A percentile compares a stretch with the other conserved stretches of the same genome.
Evolutionary conservation across 2,329 filamentous ascomycete species (phyloP).

Genomic region (Septoria linicola): DNA sequence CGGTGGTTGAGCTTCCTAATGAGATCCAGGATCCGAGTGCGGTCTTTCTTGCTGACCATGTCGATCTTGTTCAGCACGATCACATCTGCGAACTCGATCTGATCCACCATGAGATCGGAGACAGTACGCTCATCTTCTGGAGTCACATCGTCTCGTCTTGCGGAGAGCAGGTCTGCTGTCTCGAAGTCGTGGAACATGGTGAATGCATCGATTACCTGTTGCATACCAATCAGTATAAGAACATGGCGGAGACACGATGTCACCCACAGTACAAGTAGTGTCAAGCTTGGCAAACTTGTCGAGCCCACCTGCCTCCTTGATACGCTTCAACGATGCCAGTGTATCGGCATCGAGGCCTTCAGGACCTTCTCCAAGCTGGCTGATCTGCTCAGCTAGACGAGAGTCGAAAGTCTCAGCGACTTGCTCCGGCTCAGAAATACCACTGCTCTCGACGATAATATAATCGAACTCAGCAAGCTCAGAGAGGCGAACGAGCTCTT

Average conservation of each 20-base stretch:
- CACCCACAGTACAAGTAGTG: conserved; percentile 60
- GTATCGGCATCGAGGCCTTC: conserved; percentile 26
- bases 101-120: conserved; percentile 72
- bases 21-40: conserved; percentile 19
- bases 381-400: conserved; percentile 45
- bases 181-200: conserved; percentile 71
- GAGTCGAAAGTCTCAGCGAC: conserved; percentile 71
- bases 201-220: conserved; percentile 65
- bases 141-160: conserved; percentile 59
- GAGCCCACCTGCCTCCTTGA: conserved; percentile 59
- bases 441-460: conserved; percentile 68
- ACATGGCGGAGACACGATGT: not conserved
- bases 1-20: conserved; percentile 62
- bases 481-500: conserved; percentile 65
- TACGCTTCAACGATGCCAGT: conserved; percentile 28
- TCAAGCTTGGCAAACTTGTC: conserved; percentile 66
- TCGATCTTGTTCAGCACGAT: conserved; percentile 70
- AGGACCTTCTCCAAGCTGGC: conserved; percentile 33
- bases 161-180: conserved; percentile 65
- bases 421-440: conserved; percentile 71
- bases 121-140: conserved; percentile 71
- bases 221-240: not conserved
- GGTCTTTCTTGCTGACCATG: conserved; percentile 52
- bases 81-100: conserved; percentile 75
- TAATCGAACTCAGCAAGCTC: conserved; percentile 67